Conservation (phyloP, 163 green algal species). For the Chlorella variabilis region DNA sequence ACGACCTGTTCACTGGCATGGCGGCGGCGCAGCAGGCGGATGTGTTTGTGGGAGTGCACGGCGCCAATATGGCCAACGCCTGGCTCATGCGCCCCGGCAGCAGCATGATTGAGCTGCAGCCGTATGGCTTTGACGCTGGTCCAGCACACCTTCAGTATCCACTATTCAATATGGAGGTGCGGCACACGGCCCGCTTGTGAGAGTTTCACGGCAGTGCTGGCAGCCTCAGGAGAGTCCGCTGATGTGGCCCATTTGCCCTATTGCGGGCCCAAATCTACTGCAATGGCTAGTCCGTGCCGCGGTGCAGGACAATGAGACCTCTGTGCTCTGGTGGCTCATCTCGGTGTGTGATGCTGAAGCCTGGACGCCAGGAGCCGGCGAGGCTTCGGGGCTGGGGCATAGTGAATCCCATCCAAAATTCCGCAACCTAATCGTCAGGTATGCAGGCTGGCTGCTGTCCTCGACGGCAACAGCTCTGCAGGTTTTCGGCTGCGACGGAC, state of each 20-base stretch:
- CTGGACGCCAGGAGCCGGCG: background rate
- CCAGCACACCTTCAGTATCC: conserved; percentile 12
- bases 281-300: too few species aligned
- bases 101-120: conserved; percentile 23
- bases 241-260: too few species aligned
- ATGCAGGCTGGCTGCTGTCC: background rate
- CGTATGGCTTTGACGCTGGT: conserved; percentile 7
- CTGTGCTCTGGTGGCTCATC: conserved; percentile 22
- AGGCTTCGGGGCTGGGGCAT: background rate
- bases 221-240: too few species aligned
- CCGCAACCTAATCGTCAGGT: conserved; percentile 12
- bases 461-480: background rate
- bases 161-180: background rate
- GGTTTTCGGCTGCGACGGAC: too few species aligned
- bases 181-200: too few species aligned
- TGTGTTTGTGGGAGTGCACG: conserved; percentile 23
- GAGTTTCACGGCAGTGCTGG: too few species aligned
- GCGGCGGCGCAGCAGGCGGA: conserved; percentile 16
- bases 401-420: background rate
- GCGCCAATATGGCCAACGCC: conserved; percentile 20
- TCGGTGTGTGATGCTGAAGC: background rate
- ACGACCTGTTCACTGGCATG: conserved; percentile 6
- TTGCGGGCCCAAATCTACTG: too few species aligned
- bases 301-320: background rate
- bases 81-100: conserved; percentile 26